Percentiles rank a stretch among this genome's conserved stretches.
These are phyloP conservation scores for Xylariaceae sp. DNA, from an alignment of 2,329 filamentous ascomycete species.

Conservation along the genomic window DNA sequence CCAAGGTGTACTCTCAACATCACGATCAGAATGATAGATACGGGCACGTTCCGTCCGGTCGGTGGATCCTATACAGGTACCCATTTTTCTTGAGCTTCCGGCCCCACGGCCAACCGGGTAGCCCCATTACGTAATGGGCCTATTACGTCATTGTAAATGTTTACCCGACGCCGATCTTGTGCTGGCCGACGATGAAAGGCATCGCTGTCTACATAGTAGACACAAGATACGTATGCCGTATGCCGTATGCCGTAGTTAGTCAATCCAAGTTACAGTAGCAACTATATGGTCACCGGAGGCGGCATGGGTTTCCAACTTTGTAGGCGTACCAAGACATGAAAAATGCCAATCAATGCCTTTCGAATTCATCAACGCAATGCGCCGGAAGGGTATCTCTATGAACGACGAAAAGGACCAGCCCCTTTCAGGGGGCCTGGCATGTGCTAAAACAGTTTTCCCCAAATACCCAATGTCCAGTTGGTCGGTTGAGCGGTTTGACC, in stretches of 20 bases:
- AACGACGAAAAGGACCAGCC: conserved; percentile 4
- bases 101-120: too few species aligned
- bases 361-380: conserved; percentile 9
- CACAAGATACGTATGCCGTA: too few species aligned
- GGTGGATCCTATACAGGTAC: too few species aligned
- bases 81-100: background rate
- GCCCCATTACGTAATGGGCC: too few species aligned
- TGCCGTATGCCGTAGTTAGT: too few species aligned
- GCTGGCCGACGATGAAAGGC: too few species aligned
- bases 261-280: too few species aligned
- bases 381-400: conserved; percentile 16
- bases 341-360: background rate
- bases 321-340: background rate
- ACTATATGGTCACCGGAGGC: background rate
- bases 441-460: conserved; percentile 47
- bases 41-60: too few species aligned
- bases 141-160: background rate
- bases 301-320: background rate
- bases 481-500: conserved; percentile 38
- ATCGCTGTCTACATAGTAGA: too few species aligned
- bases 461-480: conserved; percentile 60
- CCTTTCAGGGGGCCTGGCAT: background rate
- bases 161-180: background rate
- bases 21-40: too few species aligned
- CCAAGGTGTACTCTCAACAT: too few species aligned